Conservation (phyloP, 1,284 basidiomycete genomes). For the Kwoniella shivajii region DNA sequence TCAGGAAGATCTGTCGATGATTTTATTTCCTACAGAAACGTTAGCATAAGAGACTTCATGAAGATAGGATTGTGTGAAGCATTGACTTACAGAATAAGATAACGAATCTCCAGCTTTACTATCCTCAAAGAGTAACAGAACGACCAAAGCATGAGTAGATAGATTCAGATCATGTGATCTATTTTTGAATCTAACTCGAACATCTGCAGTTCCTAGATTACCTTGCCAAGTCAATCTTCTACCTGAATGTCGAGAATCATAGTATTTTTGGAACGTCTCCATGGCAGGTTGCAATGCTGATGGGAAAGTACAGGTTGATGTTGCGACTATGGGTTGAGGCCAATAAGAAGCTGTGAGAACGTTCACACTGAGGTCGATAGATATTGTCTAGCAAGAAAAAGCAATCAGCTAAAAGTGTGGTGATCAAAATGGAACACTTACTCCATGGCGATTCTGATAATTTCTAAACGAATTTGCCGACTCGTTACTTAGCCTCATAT, state of each 20-base stretch:
- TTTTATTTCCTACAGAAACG: slow-evolving; percentile 56
- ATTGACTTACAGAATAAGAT: slow-evolving; percentile 23
- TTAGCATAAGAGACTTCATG: neutral
- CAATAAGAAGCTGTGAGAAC: slow-evolving; percentile 93
- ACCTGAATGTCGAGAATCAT: slow-evolving; percentile 84
- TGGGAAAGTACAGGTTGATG: slow-evolving; percentile 68
- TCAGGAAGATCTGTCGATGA: slow-evolving; percentile 72
- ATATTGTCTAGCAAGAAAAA: slow-evolving; percentile 59
- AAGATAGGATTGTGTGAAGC: neutral
- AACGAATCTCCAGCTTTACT: slow-evolving; percentile 68
- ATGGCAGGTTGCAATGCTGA: slow-evolving; percentile 65
- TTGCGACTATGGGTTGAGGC: slow-evolving; percentile 66
- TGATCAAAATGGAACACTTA: slow-evolving; percentile 15
- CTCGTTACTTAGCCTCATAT: slow-evolving; percentile 89
- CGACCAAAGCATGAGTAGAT: slow-evolving; percentile 84
- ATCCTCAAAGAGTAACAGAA: slow-evolving; percentile 85
- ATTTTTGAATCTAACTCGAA: slow-evolving; percentile 78
- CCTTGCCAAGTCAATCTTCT: slow-evolving; percentile 92
- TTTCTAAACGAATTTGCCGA: slow-evolving; percentile 70
- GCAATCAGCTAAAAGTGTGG: neutral
- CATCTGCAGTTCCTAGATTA: slow-evolving; percentile 87
- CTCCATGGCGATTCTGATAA: slow-evolving; percentile 34
- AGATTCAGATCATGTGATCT: slow-evolving; percentile 89
- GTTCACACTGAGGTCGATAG: slow-evolving; percentile 78
- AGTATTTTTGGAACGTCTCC: slow-evolving; percentile 85